Evolutionary conservation across 2,329 filamentous ascomycete genomes (phyloP).

Genomic region (Cladophialophora chaetospira): DNA sequence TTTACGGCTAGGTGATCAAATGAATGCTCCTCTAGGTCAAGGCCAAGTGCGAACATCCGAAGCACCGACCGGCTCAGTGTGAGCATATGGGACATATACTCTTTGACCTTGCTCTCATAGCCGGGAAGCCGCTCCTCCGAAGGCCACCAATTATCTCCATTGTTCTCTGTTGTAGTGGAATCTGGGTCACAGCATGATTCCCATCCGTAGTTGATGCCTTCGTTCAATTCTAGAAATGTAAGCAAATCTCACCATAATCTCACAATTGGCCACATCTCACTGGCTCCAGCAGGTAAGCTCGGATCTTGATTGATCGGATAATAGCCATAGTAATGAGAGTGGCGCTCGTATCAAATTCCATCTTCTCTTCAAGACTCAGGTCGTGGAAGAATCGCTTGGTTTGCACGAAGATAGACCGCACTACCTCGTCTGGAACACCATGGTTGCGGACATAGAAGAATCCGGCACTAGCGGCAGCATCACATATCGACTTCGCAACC

Average conservation of each 20-base stretch:
- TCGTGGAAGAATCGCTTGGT: constrained; percentile 23
- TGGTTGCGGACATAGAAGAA: constrained; percentile 55
- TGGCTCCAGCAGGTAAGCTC: constrained; percentile 20
- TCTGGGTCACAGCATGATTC: constrained; percentile 22
- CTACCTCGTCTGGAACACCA: constrained; percentile 41
- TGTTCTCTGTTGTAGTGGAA: constrained; percentile 7
- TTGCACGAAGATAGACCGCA: constrained; percentile 32
- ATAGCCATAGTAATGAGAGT: constrained; percentile 27
- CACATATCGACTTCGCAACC: constrained; percentile 47
- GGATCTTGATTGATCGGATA: constrained; percentile 23
- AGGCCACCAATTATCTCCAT: constrained; percentile 26
- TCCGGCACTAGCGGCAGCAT: constrained; percentile 52
- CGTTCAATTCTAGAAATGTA: constrained; percentile 21
- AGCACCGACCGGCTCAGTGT: constrained; percentile 55
- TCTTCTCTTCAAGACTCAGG: constrained; percentile 24
- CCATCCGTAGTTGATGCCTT: constrained; percentile 27
- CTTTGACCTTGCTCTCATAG: constrained; percentile 13
- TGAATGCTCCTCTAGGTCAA: constrained; percentile 56
- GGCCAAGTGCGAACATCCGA: constrained; percentile 56
- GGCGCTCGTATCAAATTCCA: constrained; percentile 23
- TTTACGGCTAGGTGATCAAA: constrained; percentile 58
- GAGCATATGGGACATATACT: constrained; percentile 37
- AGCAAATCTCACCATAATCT: too few relatives aligned
- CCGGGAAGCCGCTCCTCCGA: constrained; percentile 19
- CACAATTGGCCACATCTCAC: constrained; percentile 9